These are phyloP conservation scores for Circinella minor DNA, from an alignment of 371 early-diverging fungal genomes.

Conservation along the genomic window DNA sequence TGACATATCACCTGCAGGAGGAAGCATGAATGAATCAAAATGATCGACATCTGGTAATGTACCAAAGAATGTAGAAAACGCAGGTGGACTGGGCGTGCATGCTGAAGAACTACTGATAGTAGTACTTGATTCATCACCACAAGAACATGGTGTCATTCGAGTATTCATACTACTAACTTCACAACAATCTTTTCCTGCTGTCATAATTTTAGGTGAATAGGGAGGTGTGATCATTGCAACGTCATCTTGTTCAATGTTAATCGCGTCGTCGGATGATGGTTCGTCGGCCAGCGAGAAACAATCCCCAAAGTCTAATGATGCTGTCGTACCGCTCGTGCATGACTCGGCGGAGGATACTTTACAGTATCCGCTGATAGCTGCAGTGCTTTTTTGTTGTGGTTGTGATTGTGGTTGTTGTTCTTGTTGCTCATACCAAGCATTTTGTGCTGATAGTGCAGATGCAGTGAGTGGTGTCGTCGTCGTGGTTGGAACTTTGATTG, in stretches of 20 bases:
- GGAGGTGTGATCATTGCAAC: conserved; percentile 5
- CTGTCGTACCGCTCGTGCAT: conserved; percentile 41
- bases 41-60: conserved; percentile 20
- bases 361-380: conserved; percentile 1
- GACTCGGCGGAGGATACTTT: conserved; percentile 26
- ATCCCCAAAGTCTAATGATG: conserved; percentile 42
- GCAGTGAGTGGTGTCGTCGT: conserved; percentile 31
- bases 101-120: conserved; percentile 25
- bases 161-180: background rate
- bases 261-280: conserved; percentile 5
- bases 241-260: background rate
- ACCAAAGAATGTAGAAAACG: conserved; percentile 26
- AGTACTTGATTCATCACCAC: conserved; percentile 28
- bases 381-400: conserved; percentile 11
- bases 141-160: conserved; percentile 16
- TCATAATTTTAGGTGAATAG: background rate
- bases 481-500: conserved; percentile 8
- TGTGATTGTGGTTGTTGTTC: conserved; percentile 9
- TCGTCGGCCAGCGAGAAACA: conserved; percentile 55
- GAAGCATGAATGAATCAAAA: conserved; percentile 45
- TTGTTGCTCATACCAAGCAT: conserved; percentile 36
- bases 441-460: conserved; percentile 45
- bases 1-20: conserved; percentile 32
- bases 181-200: conserved; percentile 6
- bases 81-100: conserved; percentile 41